Conservation (phyloP, 495 filamentous ascomycete genomes). For the Hypoxylon trugodes region DNA sequence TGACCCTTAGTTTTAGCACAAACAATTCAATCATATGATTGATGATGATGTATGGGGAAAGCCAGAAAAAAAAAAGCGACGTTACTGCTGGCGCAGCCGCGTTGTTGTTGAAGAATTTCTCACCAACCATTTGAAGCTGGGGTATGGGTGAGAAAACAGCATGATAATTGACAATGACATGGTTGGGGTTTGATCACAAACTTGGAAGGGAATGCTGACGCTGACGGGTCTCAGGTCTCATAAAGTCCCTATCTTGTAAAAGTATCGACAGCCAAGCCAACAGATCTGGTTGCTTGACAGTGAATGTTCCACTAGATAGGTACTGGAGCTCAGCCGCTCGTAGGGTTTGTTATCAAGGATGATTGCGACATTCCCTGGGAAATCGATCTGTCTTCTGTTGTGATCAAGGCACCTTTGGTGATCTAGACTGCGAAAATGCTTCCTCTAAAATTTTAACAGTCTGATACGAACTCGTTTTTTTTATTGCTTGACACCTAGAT, state of each 20-base stretch:
- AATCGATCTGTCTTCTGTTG: conserved; percentile 14
- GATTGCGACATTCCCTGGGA: conserved; percentile 30
- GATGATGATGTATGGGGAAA: background rate
- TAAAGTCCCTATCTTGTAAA: background rate
- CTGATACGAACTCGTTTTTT: background rate
- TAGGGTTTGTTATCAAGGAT: conserved; percentile 29
- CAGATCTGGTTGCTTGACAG: conserved; percentile 16
- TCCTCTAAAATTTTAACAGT: background rate
- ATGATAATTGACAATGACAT: conserved; percentile 4
- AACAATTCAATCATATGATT: conserved; percentile 8
- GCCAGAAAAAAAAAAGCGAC: background rate
- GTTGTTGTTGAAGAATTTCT: background rate
- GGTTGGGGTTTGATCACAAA: background rate
- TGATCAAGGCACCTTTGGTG: conserved; percentile 2
- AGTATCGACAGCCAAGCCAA: conserved; percentile 14
- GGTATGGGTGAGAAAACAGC: conserved; percentile 7
- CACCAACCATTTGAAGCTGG: background rate
- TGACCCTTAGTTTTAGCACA: conserved; percentile 1
- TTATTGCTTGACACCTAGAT: conserved; percentile 16
- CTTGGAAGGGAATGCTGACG: conserved; percentile 1
- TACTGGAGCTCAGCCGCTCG: conserved; percentile 20
- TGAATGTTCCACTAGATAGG: conserved; percentile 19
- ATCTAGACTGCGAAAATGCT: background rate
- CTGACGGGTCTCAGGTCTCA: background rate
- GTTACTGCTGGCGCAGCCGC: background rate